These are phyloP conservation scores for Coriolopsis trogii DNA, from an alignment of 1,284 basidiomycete species.

Conservation along the genomic window DNA sequence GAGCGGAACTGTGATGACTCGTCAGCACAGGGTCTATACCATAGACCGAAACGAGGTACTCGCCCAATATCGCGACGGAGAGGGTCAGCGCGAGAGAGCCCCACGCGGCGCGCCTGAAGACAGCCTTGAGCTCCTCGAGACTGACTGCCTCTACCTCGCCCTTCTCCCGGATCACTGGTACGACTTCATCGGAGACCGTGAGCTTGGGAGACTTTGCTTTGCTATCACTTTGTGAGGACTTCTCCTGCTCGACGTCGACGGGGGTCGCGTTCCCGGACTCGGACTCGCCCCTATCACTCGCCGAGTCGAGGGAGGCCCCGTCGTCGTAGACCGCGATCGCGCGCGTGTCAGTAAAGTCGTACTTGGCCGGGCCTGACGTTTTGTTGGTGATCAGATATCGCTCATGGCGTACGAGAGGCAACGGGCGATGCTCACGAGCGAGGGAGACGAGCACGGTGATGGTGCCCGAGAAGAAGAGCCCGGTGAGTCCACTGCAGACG, in stretches of 20 bases:
- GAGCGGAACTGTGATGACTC: constrained; percentile 41
- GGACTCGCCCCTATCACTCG: constrained; percentile 16
- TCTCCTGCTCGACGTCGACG: background rate
- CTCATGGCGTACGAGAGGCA: too few species aligned
- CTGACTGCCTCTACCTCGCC: constrained; percentile 10
- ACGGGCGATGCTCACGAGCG: constrained; percentile 37
- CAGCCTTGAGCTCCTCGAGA: constrained; percentile 33
- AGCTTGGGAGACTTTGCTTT: constrained; percentile 1
- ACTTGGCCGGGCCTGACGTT: constrained; percentile 48
- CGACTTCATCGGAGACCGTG: background rate
- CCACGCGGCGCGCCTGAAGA: constrained; percentile 44
- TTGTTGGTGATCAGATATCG: too few species aligned
- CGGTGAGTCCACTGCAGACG: constrained; percentile 48
- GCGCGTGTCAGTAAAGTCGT: constrained; percentile 50
- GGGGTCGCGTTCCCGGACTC: constrained; percentile 5
- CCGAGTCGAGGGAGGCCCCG: background rate
- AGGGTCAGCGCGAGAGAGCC: constrained; percentile 43
- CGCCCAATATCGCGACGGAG: constrained; percentile 46
- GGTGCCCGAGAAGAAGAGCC: constrained; percentile 47
- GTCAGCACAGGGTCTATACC: too few species aligned
- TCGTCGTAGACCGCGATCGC: constrained; percentile 42
- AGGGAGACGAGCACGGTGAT: constrained; percentile 46
- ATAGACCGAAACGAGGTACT: constrained; percentile 17
- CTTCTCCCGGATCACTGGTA: background rate
- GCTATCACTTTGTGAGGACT: constrained; percentile 4